Percentiles rank a stretch among this genome's conserved stretches.
These are phyloP conservation scores for Daldinia decipiens DNA, from an alignment of 495 filamentous ascomycete species.

Conservation along the genomic window DNA sequence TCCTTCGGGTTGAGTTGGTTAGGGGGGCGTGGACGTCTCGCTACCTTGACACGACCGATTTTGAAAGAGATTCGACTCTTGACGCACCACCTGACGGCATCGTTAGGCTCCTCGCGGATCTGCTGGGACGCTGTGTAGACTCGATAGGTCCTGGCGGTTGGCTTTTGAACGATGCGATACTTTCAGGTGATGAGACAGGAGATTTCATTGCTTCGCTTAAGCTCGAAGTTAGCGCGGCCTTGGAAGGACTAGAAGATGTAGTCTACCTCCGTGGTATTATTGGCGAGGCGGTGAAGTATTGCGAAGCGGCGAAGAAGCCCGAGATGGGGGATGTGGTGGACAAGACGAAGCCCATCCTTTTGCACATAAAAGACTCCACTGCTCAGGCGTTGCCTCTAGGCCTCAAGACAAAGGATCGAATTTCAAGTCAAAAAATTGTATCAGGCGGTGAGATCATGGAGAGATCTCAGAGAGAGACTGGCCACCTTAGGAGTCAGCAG, in stretches of 20 bases:
- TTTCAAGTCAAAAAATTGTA: constrained; percentile 67
- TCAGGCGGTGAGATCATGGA: constrained; percentile 69
- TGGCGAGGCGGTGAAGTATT: constrained; percentile 75
- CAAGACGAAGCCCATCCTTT: constrained; percentile 39
- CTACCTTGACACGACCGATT: constrained; percentile 62
- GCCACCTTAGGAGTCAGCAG: constrained; percentile 74
- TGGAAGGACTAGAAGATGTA: constrained; percentile 81
- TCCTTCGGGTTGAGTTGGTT: constrained; percentile 73
- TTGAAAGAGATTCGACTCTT: constrained; percentile 61
- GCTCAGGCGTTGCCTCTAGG: constrained; percentile 70
- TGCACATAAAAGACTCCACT: constrained; percentile 46
- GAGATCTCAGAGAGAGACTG: constrained; percentile 74
- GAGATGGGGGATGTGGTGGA: constrained; percentile 17
- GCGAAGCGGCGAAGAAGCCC: constrained; percentile 56
- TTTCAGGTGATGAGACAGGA: constrained; percentile 63
- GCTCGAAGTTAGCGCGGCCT: constrained; percentile 76
- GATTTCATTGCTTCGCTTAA: constrained; percentile 75
- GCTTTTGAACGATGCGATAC: constrained; percentile 69
- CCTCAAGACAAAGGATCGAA: constrained; percentile 68
- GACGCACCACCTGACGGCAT: constrained; percentile 66
- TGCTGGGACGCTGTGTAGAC: constrained; percentile 82
- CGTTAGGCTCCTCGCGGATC: constrained; percentile 67
- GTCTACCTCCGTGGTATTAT: constrained; percentile 73
- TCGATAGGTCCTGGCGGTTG: constrained; percentile 85
- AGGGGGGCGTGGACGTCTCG: constrained; percentile 75